Percentiles rank a stretch among this genome's conserved stretches.
Conservation (phyloP, 2,329 filamentous ascomycete genomes). For the Aspergillus pseudoglaucus region DNA sequence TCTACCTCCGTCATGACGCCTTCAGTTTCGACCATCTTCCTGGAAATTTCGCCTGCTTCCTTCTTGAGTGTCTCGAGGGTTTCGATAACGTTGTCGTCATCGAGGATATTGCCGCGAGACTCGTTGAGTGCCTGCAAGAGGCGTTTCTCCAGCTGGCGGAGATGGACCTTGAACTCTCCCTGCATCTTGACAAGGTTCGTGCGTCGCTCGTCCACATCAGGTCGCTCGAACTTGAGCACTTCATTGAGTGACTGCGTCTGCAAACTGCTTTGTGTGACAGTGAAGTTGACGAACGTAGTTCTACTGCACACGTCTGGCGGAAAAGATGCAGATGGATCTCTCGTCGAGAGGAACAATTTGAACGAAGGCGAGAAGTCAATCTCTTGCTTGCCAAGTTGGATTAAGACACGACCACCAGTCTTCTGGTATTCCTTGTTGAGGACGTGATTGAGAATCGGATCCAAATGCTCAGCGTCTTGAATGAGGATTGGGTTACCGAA, state of each 20-base stretch:
- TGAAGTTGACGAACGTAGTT: slow-evolving; percentile 99
- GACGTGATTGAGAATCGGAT: slow-evolving; percentile 95
- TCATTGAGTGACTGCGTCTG: slow-evolving; percentile 97
- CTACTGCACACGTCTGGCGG: slow-evolving; percentile 95
- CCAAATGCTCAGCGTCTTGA: slow-evolving; percentile 93
- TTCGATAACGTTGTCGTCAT: slow-evolving; percentile 97
- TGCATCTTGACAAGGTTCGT: slow-evolving; percentile 98
- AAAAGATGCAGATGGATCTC: slow-evolving; percentile 93
- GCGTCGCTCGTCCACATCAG: slow-evolving; percentile 91
- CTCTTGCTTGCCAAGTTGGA: slow-evolving; percentile 96
- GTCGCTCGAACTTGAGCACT: slow-evolving; percentile 92
- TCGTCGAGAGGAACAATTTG: slow-evolving; percentile 87
- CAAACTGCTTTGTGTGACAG: slow-evolving; percentile 95
- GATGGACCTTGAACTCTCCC: slow-evolving; percentile 97
- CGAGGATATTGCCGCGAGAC: slow-evolving; percentile 93
- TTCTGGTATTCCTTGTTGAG: slow-evolving; percentile 99
- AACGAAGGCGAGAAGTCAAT: slow-evolving; percentile 98
- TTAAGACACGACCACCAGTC: slow-evolving; percentile 93
- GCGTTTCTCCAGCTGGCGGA: slow-evolving; percentile 89
- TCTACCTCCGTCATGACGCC: slow-evolving; percentile 98
- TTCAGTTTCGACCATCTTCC: slow-evolving; percentile 93
- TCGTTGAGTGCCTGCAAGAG: slow-evolving; percentile 93
- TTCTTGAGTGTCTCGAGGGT: slow-evolving; percentile 97
- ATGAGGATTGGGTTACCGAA: slow-evolving; percentile 99
- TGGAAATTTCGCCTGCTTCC: slow-evolving; percentile 90